phyloP scores from a whole-genome alignment of 176 grass and related monocot genomes.

The Lolium multiflorum region DNA sequence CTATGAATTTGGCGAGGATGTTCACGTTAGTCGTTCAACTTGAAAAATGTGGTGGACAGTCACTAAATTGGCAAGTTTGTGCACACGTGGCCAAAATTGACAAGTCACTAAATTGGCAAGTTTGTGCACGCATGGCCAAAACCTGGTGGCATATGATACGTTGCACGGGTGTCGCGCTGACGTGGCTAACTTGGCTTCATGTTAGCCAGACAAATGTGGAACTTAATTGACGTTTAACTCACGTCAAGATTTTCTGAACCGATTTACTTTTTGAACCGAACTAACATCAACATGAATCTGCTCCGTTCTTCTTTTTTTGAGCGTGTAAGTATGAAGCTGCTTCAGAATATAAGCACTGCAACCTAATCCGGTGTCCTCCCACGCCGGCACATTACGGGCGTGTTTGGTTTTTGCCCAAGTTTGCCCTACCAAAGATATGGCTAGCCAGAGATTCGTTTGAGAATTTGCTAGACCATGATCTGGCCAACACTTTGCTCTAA shows the following conservation, averaged over 20 bases:
- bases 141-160: neutral
- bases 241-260: no score
- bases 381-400: constrained; percentile 1
- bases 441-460: neutral
- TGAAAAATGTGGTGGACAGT: neutral
- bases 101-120: neutral
- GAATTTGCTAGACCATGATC: neutral
- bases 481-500: neutral
- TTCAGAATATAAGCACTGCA: constrained; percentile 5
- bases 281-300: neutral
- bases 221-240: neutral
- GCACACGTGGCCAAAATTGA: neutral
- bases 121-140: neutral
- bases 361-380: neutral
- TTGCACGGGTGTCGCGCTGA: neutral
- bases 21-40: neutral
- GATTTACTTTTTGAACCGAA: no score
- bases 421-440: neutral
- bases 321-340: neutral
- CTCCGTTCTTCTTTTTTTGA: neutral
- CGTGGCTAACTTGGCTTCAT: neutral
- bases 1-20: neutral
- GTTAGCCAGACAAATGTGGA: neutral
- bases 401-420: neutral
- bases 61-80: neutral